Conservation (phyloP, 2,329 filamentous ascomycete genomes). For the Ceratocystis huliohia region DNA sequence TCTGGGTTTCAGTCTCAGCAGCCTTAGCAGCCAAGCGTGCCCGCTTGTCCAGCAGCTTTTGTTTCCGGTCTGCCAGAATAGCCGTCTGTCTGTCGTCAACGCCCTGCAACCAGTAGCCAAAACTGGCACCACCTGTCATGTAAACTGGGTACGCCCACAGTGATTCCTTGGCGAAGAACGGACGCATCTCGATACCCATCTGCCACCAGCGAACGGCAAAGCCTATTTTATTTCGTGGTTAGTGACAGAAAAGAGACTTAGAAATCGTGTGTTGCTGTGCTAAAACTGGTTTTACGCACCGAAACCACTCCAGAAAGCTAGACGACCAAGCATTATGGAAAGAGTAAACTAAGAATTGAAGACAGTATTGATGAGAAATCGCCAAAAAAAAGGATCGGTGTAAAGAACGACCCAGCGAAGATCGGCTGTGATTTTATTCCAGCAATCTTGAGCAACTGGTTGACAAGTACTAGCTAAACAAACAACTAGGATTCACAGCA, state of each 20-base stretch:
- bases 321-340: conserved; percentile 45
- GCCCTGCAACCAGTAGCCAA: conserved; percentile 93
- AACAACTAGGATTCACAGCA: background rate
- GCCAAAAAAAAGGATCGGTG: background rate
- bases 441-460: background rate
- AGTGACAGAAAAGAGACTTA: background rate
- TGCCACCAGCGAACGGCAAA: conserved; percentile 89
- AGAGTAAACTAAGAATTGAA: conserved; percentile 1
- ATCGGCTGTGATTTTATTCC: background rate
- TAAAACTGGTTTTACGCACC: conserved; percentile 44
- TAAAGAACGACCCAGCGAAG: background rate
- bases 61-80: conserved; percentile 65
- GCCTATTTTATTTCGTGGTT: conserved; percentile 41
- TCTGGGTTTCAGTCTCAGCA: conserved; percentile 25
- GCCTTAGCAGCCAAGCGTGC: conserved; percentile 45
- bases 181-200: conserved; percentile 96
- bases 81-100: conserved; percentile 73
- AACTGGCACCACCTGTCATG: conserved; percentile 71
- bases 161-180: conserved; percentile 71
- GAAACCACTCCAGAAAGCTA: conserved; percentile 82
- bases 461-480: background rate
- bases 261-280: background rate
- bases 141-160: conserved; percentile 91
- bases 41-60: conserved; percentile 76
- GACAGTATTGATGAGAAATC: background rate